Evolutionary conservation across 768 basidiomycete genomes (phyloP).

Genomic region (Naganishia onofrii): DNA sequence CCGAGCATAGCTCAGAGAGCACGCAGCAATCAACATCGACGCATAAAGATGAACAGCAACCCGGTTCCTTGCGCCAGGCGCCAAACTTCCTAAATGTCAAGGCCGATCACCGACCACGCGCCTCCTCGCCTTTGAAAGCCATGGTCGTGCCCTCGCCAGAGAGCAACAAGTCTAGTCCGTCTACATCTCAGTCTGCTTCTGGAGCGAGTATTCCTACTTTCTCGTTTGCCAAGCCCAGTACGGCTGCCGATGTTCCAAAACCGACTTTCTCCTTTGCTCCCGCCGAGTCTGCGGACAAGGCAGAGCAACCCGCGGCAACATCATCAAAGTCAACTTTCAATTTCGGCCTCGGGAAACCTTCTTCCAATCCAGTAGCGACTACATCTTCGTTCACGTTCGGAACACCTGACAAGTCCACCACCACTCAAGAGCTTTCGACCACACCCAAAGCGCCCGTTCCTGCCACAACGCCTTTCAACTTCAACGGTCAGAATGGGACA

Average conservation of each 20-base stretch:
- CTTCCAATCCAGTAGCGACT: not conserved
- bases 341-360: slow-evolving; percentile 19
- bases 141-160: slow-evolving; percentile 20
- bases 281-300: not conserved
- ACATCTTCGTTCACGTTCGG: not conserved
- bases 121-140: slow-evolving; percentile 15
- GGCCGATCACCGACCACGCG: slow-evolving; percentile 7
- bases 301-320: not conserved
- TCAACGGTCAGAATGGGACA: not conserved
- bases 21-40: not conserved
- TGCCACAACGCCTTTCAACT: not conserved
- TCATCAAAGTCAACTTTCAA: not conserved
- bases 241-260: not conserved
- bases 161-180: not conserved
- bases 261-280: slow-evolving; percentile 2
- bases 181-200: not conserved
- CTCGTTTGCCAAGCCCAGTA: slow-evolving; percentile 9
- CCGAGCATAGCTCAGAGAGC: not conserved
- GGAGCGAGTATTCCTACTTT: not conserved
- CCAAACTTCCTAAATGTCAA: slow-evolving; percentile 19
- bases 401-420: slow-evolving; percentile 4
- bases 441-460: slow-evolving; percentile 13
- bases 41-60: not conserved
- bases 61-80: not conserved
- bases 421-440: not conserved